phyloP scores from a whole-genome alignment of 768 basidiomycete species.

The Cyathus striatus region DNA sequence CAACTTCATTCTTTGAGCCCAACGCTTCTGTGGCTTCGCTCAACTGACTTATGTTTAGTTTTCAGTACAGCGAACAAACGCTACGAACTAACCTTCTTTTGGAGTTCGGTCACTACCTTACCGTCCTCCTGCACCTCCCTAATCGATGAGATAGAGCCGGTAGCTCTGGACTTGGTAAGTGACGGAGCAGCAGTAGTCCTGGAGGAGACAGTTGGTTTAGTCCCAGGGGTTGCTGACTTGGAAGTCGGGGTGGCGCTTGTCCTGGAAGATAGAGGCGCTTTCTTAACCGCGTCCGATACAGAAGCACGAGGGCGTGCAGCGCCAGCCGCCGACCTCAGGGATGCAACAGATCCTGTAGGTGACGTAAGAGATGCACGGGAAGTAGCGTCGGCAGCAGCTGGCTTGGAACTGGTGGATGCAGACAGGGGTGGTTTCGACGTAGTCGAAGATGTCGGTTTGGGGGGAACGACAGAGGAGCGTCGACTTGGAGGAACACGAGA shows the following conservation, averaged over 20 bases:
- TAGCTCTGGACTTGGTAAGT: slow-evolving; percentile 36
- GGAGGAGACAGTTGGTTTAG: slow-evolving; percentile 22
- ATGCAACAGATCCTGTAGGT: slow-evolving; percentile 46
- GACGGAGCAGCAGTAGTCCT: slow-evolving; percentile 26
- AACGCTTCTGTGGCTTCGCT: slow-evolving; percentile 51
- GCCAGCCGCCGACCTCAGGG: slow-evolving; percentile 37
- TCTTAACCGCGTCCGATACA: slow-evolving; percentile 61
- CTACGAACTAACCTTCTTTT: slow-evolving; percentile 41
- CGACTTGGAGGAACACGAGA: slow-evolving; percentile 31
- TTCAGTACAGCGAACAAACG: not conserved
- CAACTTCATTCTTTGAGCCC: slow-evolving; percentile 42
- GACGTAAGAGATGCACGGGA: slow-evolving; percentile 51
- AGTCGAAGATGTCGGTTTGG: slow-evolving; percentile 28
- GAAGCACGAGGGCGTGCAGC: slow-evolving; percentile 57
- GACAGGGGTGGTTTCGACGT: slow-evolving; percentile 30
- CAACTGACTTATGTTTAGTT: slow-evolving; percentile 36
- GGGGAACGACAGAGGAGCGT: slow-evolving; percentile 40
- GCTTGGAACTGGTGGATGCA: slow-evolving; percentile 33
- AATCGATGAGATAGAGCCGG: slow-evolving; percentile 70
- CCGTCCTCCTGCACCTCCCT: slow-evolving; percentile 61
- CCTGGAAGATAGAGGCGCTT: slow-evolving; percentile 35
- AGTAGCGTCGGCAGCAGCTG: slow-evolving; percentile 21
- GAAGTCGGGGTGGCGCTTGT: slow-evolving; percentile 33
- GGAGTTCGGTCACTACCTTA: slow-evolving; percentile 51
- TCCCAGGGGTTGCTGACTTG: slow-evolving; percentile 25